phyloP scores from a whole-genome alignment of 78 protist genomes.

The Thecamonas trahens region DNA sequence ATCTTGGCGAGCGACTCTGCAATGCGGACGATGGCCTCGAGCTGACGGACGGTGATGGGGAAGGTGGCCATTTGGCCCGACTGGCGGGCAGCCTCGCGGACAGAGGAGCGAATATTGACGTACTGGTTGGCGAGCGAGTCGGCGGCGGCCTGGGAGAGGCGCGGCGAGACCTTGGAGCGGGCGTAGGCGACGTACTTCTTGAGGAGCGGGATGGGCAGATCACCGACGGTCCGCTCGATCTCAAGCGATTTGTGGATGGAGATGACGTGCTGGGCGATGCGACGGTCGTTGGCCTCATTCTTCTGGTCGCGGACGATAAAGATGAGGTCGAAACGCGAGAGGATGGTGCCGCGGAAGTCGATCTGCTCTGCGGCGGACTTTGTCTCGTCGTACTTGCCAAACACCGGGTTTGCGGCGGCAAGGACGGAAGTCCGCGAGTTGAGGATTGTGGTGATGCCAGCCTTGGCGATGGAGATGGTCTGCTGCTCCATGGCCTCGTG shows the following conservation, averaged over 20 bases:
- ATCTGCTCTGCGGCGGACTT: constrained; percentile 65
- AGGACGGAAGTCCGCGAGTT: constrained; percentile 97
- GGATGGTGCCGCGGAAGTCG: constrained; percentile 91
- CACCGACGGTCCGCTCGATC: background rate
- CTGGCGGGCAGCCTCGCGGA: background rate
- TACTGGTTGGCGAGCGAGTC: constrained; percentile 41
- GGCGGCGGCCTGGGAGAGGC: constrained; percentile 69
- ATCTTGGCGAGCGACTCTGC: constrained; percentile 70
- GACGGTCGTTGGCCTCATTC: constrained; percentile 59
- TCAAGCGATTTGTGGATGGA: constrained; percentile 5
- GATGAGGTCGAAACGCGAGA: constrained; percentile 98
- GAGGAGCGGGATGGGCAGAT: background rate
- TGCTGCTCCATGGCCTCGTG: constrained; percentile 99
- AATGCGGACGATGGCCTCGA: constrained; percentile 84
- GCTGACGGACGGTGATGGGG: constrained; percentile 78
- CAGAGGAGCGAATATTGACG: constrained; percentile 19
- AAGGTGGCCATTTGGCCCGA: constrained; percentile 23
- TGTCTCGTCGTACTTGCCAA: constrained; percentile 91
- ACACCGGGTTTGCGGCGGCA: constrained; percentile 99
- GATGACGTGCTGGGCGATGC: constrained; percentile 49
- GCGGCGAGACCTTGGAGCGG: constrained; percentile 49
- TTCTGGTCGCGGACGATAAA: constrained; percentile 87
- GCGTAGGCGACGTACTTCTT: constrained; percentile 69
- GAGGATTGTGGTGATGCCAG: constrained; percentile 98
- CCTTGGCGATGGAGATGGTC: constrained; percentile 98